Evolutionary conservation across 164 flowering plant species (phyloP).

Genomic region (Cinnamomum micranthum): DNA sequence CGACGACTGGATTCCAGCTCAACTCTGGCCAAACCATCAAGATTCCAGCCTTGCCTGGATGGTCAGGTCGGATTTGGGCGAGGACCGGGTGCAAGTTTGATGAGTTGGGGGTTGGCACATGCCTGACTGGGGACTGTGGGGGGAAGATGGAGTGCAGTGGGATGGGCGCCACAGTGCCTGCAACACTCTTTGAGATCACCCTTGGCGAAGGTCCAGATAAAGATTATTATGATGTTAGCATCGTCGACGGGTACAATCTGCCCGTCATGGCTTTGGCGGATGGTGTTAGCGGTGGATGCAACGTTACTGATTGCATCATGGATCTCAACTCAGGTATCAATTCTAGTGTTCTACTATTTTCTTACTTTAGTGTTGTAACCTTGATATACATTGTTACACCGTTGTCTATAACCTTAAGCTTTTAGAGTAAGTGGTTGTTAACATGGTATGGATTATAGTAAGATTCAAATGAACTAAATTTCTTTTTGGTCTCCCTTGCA

Average conservation of each 20-base stretch:
- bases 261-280: conserved; percentile 42
- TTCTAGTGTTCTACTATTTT: no score
- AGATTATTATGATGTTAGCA: conserved; percentile 79
- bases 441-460: no score
- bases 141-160: conserved; percentile 69
- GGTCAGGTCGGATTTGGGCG: conserved; percentile 90
- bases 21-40: conserved; percentile 41
- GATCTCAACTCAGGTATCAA: conserved; percentile 23
- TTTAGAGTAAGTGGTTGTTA: no score
- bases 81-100: conserved; percentile 76
- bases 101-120: conserved; percentile 46
- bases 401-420: no score
- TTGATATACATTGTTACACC: no score
- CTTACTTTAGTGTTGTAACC: no score
- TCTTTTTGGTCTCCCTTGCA: no score
- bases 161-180: conserved; percentile 61
- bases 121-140: conserved; percentile 77
- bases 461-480: no score
- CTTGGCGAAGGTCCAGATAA: conserved; percentile 38
- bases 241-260: conserved; percentile 83
- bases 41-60: conserved; percentile 43
- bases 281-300: background rate
- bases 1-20: conserved; percentile 56
- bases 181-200: conserved; percentile 78
- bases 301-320: conserved; percentile 16